Evolutionary conservation across 805 yeast species (phyloP).

Genomic region (Lachancea kluyveri): DNA sequence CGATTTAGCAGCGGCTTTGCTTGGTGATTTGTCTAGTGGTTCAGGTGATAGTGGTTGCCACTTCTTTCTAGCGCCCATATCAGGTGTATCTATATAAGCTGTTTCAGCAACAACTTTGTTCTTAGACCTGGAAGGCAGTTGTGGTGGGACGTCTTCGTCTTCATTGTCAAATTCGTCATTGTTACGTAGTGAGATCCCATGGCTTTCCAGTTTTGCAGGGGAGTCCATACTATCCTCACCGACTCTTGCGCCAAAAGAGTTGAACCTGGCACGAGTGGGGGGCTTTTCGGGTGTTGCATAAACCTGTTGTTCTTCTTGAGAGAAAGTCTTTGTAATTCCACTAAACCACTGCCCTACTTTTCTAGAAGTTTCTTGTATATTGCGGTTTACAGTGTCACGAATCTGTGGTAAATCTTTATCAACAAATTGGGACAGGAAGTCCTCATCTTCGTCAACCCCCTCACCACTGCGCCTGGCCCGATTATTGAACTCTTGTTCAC

Average conservation of each 20-base stretch:
- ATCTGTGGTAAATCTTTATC: constrained; percentile 52
- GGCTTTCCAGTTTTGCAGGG: constrained; percentile 20
- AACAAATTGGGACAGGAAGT: constrained; percentile 51
- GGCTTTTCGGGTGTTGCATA: constrained; percentile 5
- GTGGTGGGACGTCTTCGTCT: constrained; percentile 31
- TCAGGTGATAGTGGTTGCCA: constrained; percentile 26
- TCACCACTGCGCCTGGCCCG: constrained; percentile 7
- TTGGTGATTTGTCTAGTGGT: constrained; percentile 23
- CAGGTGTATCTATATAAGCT: constrained; percentile 30
- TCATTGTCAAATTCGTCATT: constrained; percentile 22
- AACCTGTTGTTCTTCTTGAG: constrained; percentile 15
- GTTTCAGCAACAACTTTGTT: constrained; percentile 24
- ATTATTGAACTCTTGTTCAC: constrained; percentile 15
- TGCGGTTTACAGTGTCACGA: constrained; percentile 61
- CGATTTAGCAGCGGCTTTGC: constrained; percentile 16
- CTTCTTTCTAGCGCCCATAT: constrained; percentile 16
- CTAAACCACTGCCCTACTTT: constrained; percentile 76
- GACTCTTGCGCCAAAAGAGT: constrained; percentile 29
- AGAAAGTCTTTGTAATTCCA: constrained; percentile 36
- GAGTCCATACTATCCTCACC: constrained; percentile 23
- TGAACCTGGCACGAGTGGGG: constrained; percentile 25
- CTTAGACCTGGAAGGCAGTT: constrained; percentile 21
- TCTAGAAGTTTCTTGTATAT: constrained; percentile 73
- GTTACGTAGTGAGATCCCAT: constrained; percentile 25
- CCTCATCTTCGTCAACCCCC: constrained; percentile 35